These are phyloP conservation scores for Glarea lozoyensis DNA, from an alignment of 495 filamentous ascomycete species.

Conservation along the genomic window DNA sequence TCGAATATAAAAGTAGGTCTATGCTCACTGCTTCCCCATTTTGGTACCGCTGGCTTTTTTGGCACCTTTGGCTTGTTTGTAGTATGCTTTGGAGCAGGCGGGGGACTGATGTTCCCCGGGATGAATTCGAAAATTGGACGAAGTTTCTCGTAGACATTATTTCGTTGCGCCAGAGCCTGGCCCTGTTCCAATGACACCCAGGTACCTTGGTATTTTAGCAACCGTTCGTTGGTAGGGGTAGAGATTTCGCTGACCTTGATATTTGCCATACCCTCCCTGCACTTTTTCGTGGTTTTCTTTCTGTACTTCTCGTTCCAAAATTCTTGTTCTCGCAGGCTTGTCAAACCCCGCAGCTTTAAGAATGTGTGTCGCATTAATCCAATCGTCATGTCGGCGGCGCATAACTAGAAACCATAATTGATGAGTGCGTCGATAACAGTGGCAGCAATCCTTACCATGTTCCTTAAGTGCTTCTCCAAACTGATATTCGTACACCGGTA, in stretches of 20 bases:
- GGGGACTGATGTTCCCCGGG: constrained; percentile 77
- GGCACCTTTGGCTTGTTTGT: constrained; percentile 65
- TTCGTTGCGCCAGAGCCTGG: constrained; percentile 70
- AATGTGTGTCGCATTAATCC: constrained; percentile 95
- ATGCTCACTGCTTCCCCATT: constrained; percentile 36
- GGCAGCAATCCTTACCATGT: constrained; percentile 27
- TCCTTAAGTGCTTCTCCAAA: constrained; percentile 60
- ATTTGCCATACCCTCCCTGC: constrained; percentile 97
- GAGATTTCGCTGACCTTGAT: constrained; percentile 57
- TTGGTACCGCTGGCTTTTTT: constrained; percentile 48
- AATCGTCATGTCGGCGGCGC: constrained; percentile 80
- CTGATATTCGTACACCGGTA: constrained; percentile 85
- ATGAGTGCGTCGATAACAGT: not conserved
- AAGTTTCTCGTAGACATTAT: constrained; percentile 74
- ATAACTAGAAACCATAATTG: constrained; percentile 49
- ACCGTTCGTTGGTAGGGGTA: not conserved
- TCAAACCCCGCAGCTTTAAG: constrained; percentile 63
- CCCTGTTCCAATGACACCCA: constrained; percentile 90
- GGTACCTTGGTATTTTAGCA: constrained; percentile 52
- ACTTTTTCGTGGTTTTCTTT: constrained; percentile 95
- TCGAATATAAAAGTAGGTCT: not conserved
- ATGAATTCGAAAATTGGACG: constrained; percentile 82
- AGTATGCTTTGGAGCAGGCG: constrained; percentile 86
- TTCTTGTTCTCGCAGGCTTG: constrained; percentile 88
- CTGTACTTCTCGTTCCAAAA: constrained; percentile 93